phyloP scores from a whole-genome alignment of 805 yeast species.

The Ogataea angusta region DNA sequence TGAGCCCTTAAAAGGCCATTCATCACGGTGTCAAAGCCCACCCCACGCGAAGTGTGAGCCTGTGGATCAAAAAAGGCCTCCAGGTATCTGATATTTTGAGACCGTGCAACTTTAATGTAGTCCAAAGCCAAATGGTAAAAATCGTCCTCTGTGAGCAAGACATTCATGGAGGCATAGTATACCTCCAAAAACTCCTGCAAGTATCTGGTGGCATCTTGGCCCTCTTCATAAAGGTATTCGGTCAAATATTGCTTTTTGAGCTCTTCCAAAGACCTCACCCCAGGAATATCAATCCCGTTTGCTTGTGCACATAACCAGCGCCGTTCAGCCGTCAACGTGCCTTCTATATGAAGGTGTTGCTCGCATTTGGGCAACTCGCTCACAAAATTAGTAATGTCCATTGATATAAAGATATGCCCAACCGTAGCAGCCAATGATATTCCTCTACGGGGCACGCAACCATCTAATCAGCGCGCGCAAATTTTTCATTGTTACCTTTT shows the following conservation, averaged over 20 bases:
- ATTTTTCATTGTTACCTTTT: background rate
- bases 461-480: background rate
- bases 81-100: conserved; percentile 41
- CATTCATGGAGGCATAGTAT: conserved; percentile 47
- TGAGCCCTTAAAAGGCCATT: conserved; percentile 41
- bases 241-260: conserved; percentile 35
- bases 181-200: conserved; percentile 45
- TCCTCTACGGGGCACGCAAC: background rate
- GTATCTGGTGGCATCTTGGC: conserved; percentile 39
- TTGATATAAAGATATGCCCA: background rate
- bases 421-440: background rate
- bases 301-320: conserved; percentile 37
- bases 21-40: conserved; percentile 37
- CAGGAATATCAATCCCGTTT: conserved; percentile 25
- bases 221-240: conserved; percentile 26
- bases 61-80: conserved; percentile 49
- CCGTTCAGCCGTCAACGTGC: conserved; percentile 39
- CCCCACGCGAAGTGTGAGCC: conserved; percentile 43
- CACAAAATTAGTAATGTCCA: conserved; percentile 23
- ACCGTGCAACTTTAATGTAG: conserved; percentile 38
- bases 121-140: conserved; percentile 45
- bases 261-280: conserved; percentile 32
- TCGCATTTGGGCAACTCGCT: conserved; percentile 46
- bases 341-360: conserved; percentile 45
- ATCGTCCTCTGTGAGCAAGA: conserved; percentile 39